Evolutionary conservation across 495 filamentous ascomycete species (phyloP).

Genomic region (Neurospora sp.): DNA sequence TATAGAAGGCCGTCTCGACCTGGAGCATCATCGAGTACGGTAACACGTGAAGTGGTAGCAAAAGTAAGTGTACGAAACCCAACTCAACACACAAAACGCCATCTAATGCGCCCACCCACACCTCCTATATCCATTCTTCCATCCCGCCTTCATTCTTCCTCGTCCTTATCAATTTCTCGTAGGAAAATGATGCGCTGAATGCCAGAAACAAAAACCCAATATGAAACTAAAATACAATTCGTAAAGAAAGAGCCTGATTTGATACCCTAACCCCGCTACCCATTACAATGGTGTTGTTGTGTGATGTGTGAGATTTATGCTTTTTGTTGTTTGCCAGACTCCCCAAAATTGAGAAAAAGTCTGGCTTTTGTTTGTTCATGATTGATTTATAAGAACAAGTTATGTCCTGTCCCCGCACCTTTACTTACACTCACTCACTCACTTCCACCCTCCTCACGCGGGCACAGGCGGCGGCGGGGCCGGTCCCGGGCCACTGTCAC

Average conservation of each 20-base stretch:
- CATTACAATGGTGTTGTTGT: background rate
- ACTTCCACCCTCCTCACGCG: background rate
- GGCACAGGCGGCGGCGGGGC: slow-evolving; percentile 15
- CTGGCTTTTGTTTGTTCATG: background rate
- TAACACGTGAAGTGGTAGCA: background rate
- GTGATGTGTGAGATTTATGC: background rate
- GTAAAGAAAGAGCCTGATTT: background rate
- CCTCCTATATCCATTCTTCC: background rate
- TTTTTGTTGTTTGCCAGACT: background rate
- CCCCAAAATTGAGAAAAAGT: background rate
- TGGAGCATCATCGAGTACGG: background rate
- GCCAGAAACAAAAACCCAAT: background rate
- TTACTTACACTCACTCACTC: background rate
- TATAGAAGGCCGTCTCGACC: background rate
- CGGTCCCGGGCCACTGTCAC: slow-evolving; percentile 1
- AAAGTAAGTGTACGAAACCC: background rate
- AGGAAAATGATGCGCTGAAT: background rate
- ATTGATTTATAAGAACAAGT: background rate
- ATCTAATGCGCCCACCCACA: background rate
- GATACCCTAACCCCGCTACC: background rate
- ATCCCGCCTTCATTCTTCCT: background rate
- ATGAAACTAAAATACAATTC: background rate
- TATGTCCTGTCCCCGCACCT: background rate
- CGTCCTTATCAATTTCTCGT: background rate
- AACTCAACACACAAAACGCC: background rate